Evolutionary conservation across 1,139 yeast genomes (phyloP).

Genomic region (Magnusiomyces magnusii): DNA sequence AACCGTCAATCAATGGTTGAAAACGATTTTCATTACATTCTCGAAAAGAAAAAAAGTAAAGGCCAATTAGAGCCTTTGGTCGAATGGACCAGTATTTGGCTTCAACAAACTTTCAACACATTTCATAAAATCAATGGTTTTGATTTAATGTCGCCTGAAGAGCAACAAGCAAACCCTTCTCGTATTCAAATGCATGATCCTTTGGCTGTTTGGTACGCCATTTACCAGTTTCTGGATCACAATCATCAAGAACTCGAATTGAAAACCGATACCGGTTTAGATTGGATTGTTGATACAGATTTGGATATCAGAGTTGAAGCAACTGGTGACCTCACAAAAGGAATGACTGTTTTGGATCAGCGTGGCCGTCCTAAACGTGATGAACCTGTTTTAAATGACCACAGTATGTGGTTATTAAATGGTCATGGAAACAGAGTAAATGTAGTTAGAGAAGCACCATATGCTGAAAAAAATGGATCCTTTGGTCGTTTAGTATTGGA

Average conservation of each 20-base stretch:
- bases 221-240: slow-evolving; percentile 13
- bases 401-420: slow-evolving; percentile 26
- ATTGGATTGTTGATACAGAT: slow-evolving; percentile 27
- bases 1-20: slow-evolving; percentile 28
- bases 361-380: slow-evolving; percentile 30
- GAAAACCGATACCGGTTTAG: background rate
- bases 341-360: slow-evolving; percentile 33
- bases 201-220: slow-evolving; percentile 34
- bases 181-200: slow-evolving; percentile 36
- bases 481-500: slow-evolving; percentile 19
- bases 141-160: slow-evolving; percentile 19
- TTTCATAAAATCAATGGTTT: slow-evolving; percentile 21
- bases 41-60: slow-evolving; percentile 9
- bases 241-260: background rate
- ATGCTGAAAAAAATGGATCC: slow-evolving; percentile 13
- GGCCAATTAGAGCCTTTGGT: slow-evolving; percentile 28
- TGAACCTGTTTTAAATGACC: slow-evolving; percentile 22
- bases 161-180: slow-evolving; percentile 10
- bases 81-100: slow-evolving; percentile 34
- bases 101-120: slow-evolving; percentile 30
- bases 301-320: slow-evolving; percentile 38
- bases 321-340: slow-evolving; percentile 34
- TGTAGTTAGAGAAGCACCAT: slow-evolving; percentile 27
- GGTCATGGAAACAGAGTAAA: slow-evolving; percentile 28
- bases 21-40: slow-evolving; percentile 20